Base-by-base conservation (phyloP, 306 rosid genomes). In the Gillenia trifoliata region DNA sequence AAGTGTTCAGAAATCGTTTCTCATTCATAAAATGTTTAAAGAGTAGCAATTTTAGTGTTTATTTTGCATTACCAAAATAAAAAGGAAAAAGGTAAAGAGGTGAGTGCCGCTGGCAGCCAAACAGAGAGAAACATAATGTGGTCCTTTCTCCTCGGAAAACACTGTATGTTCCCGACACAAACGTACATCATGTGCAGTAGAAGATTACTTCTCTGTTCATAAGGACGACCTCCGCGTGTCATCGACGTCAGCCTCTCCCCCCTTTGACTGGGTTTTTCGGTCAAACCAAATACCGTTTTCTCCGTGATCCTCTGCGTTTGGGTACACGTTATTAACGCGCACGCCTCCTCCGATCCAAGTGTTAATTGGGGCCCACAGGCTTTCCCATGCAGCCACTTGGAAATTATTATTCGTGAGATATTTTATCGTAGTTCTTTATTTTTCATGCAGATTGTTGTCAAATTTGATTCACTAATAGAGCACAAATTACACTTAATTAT, bases 231-330 rank as follows among this genome's bases (percentile, higher is more conserved):
- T 16, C 76, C 76, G 50, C 84, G 79, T 68, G 78, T 45, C 4
- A 56, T 52, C 72, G 31, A 25, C 31, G 62, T 82, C 69, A 65
- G 30, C 36, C 63, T 64, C 29, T 60, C 5, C 49, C 5, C 2
- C 8, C 29, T 65, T 70, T 87, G 85, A 80, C 79, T 9, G 57
- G 0, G 41, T 17, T 19, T 20, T 52, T 13, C 0, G 2, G 85
- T 72, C 85, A 78, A 83, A 75, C 63, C 34, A 31, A 22, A 40
- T 45, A 64, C 59, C 33, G 22, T 4, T 45, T 15, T 19, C 23
- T 34, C 74, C 38, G 68, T 64, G 82, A 83, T 83, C 78, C 79
- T 81, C 79, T 81, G 82, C 3, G 45, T 5, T 11, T 40, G 19
- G 68, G 74, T 78, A 73, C 87, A 73, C 82, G 73, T 55, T 54